Evolutionary conservation across 148 eudicot genomes (phyloP), one percentile per base, ranked within the genome.

Genomic region (Fallopia convolvulus): DNA sequence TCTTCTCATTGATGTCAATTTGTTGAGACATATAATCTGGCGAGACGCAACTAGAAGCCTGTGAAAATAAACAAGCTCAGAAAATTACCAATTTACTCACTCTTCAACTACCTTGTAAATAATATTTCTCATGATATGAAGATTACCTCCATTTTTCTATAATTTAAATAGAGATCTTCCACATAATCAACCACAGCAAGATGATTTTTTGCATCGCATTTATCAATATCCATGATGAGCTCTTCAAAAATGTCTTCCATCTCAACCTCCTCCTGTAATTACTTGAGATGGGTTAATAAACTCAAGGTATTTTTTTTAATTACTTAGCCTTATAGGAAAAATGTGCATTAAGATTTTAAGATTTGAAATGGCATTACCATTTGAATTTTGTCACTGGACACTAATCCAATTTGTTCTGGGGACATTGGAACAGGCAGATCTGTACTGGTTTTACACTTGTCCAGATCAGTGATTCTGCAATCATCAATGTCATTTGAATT

Each of bases 141-240:
- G 18, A 23, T 47, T 77, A 91, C 97, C 98, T 94, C 94, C 85
- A 83, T 82, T 81, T 83, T 90, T 48, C 81, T 90, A 83, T 94
- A 94, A 77, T 83, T 81, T 4, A 84, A 74, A 79, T 86, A 92
- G 66, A 94, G 80, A 65, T 94, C 98, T 33, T 88, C 89, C 11
- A 93, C 82, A 73, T 92, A 94, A 6, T 91, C 95, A 0, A 84
- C 84, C 0, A 83, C 92, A 8, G 97, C 87, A 30, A 94, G 92
- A 0, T 94, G 90, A 74, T 94, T 81, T 75, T 39, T 71, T 75
- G 40, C 32, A 49, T 53, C 77, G 20, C 44, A 32, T 33, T 44
- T 39, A 33, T 56, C 65, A 1, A 53, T 75, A 39, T 75, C 47
- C 17, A 32, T 52, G 23, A 75, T 66, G 7, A 39, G 47, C 66